phyloP scores from a whole-genome alignment of 2,329 filamentous ascomycete species.

The Fusarium compactum region DNA sequence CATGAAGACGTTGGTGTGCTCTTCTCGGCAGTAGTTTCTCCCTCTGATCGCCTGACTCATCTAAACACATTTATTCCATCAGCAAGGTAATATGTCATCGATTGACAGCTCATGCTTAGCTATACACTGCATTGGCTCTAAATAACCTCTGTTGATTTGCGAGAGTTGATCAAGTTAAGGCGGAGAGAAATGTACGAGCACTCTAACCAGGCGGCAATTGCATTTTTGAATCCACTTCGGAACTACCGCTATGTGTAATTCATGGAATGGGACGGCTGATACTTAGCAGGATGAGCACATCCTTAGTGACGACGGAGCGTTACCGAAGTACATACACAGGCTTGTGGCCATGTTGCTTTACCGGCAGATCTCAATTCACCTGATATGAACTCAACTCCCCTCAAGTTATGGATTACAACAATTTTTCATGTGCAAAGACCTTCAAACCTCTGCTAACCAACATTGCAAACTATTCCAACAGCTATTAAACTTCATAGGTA shows the following conservation, averaged over 20 bases:
- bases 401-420: not conserved
- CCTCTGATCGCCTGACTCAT: not conserved
- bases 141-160: not conserved
- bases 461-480: not conserved
- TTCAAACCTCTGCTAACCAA: not conserved
- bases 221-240: not conserved
- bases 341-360: not conserved
- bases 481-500: not conserved
- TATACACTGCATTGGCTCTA: not conserved
- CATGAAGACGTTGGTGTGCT: slow-evolving; percentile 10
- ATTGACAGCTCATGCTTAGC: not conserved
- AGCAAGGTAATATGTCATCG: not conserved
- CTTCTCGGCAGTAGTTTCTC: slow-evolving; percentile 2
- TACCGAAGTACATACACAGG: slow-evolving; percentile 4
- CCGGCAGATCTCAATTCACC: not conserved
- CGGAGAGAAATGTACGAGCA: not conserved
- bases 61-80: not conserved
- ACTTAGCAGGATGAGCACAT: not conserved
- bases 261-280: not conserved
- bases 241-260: not conserved
- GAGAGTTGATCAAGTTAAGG: not conserved
- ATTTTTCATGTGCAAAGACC: not conserved
- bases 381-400: not conserved
- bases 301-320: not conserved
- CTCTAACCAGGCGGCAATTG: not conserved